These are phyloP conservation scores for Leccinum truebloodii DNA, from an alignment of 768 basidiomycete species.

Conservation along the genomic window DNA sequence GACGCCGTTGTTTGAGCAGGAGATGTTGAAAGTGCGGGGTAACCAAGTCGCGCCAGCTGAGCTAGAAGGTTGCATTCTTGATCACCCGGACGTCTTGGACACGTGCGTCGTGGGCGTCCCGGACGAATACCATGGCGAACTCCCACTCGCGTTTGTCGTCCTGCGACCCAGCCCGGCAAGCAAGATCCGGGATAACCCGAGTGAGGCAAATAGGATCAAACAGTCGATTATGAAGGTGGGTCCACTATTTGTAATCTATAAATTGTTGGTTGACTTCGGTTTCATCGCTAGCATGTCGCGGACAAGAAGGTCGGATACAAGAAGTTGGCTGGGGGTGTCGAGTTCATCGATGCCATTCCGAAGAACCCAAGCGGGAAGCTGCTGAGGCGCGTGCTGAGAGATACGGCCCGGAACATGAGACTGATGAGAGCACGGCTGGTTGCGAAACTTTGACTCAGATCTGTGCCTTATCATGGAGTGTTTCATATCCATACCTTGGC, in stretches of 20 bases:
- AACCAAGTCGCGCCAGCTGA: conserved; percentile 66
- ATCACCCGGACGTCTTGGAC: conserved; percentile 61
- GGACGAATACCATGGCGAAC: conserved; percentile 76
- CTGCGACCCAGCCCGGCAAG: conserved; percentile 41
- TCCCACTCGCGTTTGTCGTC: conserved; percentile 72
- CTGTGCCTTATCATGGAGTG: not conserved
- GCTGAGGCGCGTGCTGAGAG: conserved; percentile 54
- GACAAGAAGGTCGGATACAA: conserved; percentile 63
- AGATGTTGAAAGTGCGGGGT: conserved; percentile 68
- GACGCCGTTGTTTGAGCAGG: conserved; percentile 38
- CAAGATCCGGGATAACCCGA: conserved; percentile 34
- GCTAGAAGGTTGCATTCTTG: conserved; percentile 62
- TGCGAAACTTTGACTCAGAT: conserved; percentile 31
- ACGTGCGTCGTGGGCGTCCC: conserved; percentile 65
- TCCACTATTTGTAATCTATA: not conserved
- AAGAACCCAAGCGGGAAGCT: conserved; percentile 76
- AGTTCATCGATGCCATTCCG: conserved; percentile 61
- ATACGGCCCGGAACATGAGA: conserved; percentile 40
- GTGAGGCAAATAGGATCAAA: conserved; percentile 38
- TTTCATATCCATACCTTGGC: conserved; percentile 4
- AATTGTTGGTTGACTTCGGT: not conserved
- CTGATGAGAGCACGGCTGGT: not conserved
- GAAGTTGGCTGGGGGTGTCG: conserved; percentile 58
- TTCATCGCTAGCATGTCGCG: conserved; percentile 49
- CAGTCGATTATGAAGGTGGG: conserved; percentile 55